phyloP scores from a whole-genome alignment of 768 basidiomycete genomes.

The Tulasnella sp. region DNA sequence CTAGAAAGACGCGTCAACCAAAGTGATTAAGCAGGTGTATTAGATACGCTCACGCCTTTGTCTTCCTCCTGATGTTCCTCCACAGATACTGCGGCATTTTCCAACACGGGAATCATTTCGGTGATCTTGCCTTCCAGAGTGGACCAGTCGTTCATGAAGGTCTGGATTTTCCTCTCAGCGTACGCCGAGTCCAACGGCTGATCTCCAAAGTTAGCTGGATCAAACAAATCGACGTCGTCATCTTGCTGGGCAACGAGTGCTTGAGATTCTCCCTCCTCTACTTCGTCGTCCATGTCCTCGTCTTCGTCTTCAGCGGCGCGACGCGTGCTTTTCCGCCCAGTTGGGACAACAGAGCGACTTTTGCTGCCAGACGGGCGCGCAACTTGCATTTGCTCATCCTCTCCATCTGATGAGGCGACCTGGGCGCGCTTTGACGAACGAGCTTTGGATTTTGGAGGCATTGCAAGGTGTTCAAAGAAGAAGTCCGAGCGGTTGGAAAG shows the following conservation, averaged over 20 bases:
- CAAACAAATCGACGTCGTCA: constrained; percentile 34
- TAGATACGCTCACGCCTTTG: constrained; percentile 23
- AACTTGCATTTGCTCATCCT: background rate
- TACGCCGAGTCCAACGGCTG: constrained; percentile 48
- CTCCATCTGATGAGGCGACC: background rate
- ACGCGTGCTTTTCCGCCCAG: background rate
- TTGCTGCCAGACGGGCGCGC: background rate
- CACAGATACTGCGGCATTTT: constrained; percentile 43
- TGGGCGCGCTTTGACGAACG: background rate
- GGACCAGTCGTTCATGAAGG: constrained; percentile 8
- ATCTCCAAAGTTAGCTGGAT: constrained; percentile 49
- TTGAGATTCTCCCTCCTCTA: constrained; percentile 17
- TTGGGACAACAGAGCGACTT: background rate
- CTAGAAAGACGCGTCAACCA: constrained; percentile 2
- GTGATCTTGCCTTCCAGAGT: background rate
- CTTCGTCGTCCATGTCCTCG: constrained; percentile 35
- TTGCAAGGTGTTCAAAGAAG: background rate
- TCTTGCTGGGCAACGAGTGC: constrained; percentile 23
- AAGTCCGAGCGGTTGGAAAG: background rate
- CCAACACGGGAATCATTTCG: constrained; percentile 27
- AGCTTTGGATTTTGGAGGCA: background rate
- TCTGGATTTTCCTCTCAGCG: constrained; percentile 24
- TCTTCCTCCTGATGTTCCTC: constrained; percentile 51
- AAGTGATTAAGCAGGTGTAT: background rate
- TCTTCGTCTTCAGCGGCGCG: background rate